Base-by-base conservation (phyloP, 176 grass and related monocot species). In the Echinochloa phyllopogon region DNA sequence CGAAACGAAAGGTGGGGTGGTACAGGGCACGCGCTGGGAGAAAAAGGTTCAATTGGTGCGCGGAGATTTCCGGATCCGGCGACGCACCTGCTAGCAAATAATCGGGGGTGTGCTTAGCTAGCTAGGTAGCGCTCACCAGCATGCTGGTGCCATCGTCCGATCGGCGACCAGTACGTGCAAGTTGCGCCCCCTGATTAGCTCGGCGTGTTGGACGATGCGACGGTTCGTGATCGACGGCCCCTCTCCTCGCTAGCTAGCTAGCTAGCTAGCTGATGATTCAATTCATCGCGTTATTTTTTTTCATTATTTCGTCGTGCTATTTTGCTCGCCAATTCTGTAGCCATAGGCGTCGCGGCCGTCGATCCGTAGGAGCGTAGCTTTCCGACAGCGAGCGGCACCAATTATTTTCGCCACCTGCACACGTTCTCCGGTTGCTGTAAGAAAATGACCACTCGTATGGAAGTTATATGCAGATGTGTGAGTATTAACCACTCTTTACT, bases 401-500 rank as follows among this genome's bases (percentile, higher is more conserved):
- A 86, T 82, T 72, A 89, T 83, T 89, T 85, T 41, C n/a, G 50
- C 61, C 76, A 80, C 47, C 41, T 29, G 60, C 60, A 63, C 8
- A 25, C 72, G 58, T 29, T 89, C 75, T 27, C 6, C 48, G 18
- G 78, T 69, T 69, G 63, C 78, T 84, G 79, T 85, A 23, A 75
- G 84, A 86, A 67, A 90, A 83, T 74, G 88, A 83, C 79, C 49
- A 36, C 48, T 50, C 14, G 11, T 14, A 42, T 42, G 74, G 79
- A 37, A 67, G 66, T 78, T 82, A 66, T 38, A 27, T 2, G 51
- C n/a, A 9, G 88, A 86, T 74, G 78, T 55, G 6, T 8, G 38
- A 77, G 83, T 90, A 11, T 53, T 86, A 86, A 86, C 88, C 83
- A 90, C 83, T 65, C 88, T 86, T 23, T 47, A 77, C 44, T 45